These are phyloP conservation scores for Aphanomyces stellatus DNA, from an alignment of 352 stramenopile species.

Conservation along the genomic window DNA sequence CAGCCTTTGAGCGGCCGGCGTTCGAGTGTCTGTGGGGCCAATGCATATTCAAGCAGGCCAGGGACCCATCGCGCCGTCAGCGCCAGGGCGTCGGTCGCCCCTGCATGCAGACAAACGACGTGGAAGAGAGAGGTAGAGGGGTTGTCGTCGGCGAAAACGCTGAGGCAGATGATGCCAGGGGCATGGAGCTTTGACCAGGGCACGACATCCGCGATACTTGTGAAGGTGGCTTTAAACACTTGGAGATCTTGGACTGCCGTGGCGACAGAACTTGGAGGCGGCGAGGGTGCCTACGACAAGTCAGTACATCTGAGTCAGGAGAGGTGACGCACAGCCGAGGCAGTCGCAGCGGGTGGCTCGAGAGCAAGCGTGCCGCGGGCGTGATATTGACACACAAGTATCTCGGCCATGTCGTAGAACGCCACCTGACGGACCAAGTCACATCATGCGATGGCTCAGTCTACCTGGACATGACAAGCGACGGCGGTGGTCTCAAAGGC, in stretches of 20 bases:
- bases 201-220: too few species aligned
- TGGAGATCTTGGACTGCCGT: not conserved
- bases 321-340: too few species aligned
- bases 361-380: not conserved
- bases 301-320: too few species aligned
- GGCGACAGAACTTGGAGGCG: too few species aligned
- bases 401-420: not conserved
- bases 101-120: not conserved
- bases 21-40: not conserved
- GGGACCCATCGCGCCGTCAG: not conserved
- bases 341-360: too few species aligned
- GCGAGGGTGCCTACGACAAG: too few species aligned
- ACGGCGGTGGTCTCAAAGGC: not conserved
- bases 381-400: not conserved
- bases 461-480: not conserved
- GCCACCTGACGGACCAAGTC: not conserved
- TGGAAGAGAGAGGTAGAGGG: too few species aligned
- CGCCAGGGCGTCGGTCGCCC: not conserved
- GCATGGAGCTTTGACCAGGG: not conserved
- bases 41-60: not conserved
- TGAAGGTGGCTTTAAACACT: too few species aligned
- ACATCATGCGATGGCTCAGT: not conserved
- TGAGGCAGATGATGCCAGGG: not conserved
- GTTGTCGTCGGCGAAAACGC: not conserved
- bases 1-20: constrained; percentile 2